Conservation (phyloP, 345 rosid genomes). For the Arabidopsis thaliana region TAIR10.1 NC_003075.7:17838501-17839000, state of each 20-base stretch:
- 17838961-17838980: slow-evolving; percentile 40
- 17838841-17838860: slow-evolving; percentile 41
- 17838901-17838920: slow-evolving; percentile 34
- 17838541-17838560: slow-evolving; percentile 54
- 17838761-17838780: slow-evolving; percentile 46
- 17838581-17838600: slow-evolving; percentile 55
- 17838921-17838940: slow-evolving; percentile 11
- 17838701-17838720: slow-evolving; percentile 43
- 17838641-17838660: slow-evolving; percentile 33
- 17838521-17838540: slow-evolving; percentile 52
- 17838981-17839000: slow-evolving; percentile 40
- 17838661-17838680: slow-evolving; percentile 45
- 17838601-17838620: slow-evolving; percentile 55
- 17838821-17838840: slow-evolving; percentile 26
- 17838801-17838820: slow-evolving; percentile 41
- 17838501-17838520: slow-evolving; percentile 51
- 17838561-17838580: slow-evolving; percentile 53
- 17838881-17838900: slow-evolving; percentile 24
- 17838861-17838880: slow-evolving; percentile 38
- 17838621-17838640: slow-evolving; percentile 33
- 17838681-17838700: slow-evolving; percentile 40
- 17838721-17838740: slow-evolving; percentile 41
- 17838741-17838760: slow-evolving; percentile 36
- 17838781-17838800: slow-evolving; percentile 53
- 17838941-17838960: slow-evolving; percentile 35